Base-by-base conservation (phyloP, 208 protist genomes). In the Hexamita inflata region DNA sequence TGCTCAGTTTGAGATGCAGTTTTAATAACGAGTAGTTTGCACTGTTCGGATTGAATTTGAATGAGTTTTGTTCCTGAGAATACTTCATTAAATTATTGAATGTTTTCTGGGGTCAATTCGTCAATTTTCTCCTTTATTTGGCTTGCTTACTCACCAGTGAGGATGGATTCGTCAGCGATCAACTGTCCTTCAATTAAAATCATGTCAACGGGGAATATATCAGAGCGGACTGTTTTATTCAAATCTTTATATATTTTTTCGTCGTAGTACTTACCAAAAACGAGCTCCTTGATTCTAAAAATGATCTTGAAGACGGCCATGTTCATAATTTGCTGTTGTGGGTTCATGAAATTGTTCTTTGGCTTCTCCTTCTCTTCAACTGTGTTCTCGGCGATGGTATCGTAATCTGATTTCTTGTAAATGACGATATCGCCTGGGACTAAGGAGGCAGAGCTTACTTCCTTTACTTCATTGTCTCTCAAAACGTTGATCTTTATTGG, bases 81-180 rank as follows among this genome's bases (percentile, higher is more conserved):
- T 15, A 70, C 32, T 70, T 38, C n/a, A 42, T 70, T 49, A 38
- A 11, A 70, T 70, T 4, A 49, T 45, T 4, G 11, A 49, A 57
- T 35, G 60, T 40, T 58, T 58, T 58, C 15, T 58, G 7, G 42
- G 64, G 38, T 70, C 9, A n/a, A 7, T 70, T 32, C n/a, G 9
- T 45, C 24, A 38, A 70, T 70, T 19, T 7, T 15, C 9, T 70
- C 64, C n/a, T 70, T 70, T 2, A 70, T 70, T 49, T 70, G 35
- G 11, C 9, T 19, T 28, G 64, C n/a, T 29, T 38, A 42, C 38
- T 70, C 64, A 30, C 64, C 64, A 11, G 64, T 70, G 2, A 70
- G 35, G 2, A 70, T n/a, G 42, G 30, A 42, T 45, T 70, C 64
- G 42, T 70, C 64, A n/a, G 38, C 64, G 9, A 70, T 45, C 24